Evolutionary conservation across 2,329 filamentous ascomycete species (phyloP).

Genomic region (Alternaria rosae): DNA sequence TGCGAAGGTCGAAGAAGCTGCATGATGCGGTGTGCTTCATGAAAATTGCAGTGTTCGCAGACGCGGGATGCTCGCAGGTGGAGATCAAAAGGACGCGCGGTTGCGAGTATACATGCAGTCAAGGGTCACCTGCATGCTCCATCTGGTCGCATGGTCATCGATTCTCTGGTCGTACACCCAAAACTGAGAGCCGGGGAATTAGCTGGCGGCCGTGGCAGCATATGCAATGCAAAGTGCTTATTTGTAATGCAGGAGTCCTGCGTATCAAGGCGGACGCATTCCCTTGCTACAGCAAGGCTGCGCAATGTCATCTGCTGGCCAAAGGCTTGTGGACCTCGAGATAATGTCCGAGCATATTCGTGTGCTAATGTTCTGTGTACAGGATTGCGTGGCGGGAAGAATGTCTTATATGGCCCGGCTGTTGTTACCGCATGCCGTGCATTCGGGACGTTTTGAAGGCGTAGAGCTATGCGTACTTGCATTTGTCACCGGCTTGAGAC

Average conservation of each 20-base stretch:
- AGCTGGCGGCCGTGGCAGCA: slow-evolving; percentile 5
- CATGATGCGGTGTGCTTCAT: background rate
- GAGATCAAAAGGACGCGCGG: slow-evolving; percentile 3
- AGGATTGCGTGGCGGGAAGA: background rate
- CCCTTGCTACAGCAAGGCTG: slow-evolving; percentile 9
- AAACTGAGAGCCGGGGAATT: slow-evolving; percentile 10
- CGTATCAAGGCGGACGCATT: background rate
- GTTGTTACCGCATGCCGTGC: slow-evolving; percentile 2
- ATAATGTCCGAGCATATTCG: background rate
- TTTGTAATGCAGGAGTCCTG: slow-evolving; percentile 22
- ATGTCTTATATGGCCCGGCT: background rate
- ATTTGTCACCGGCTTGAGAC: background rate
- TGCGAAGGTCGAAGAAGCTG: too few relatives aligned
- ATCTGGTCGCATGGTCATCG: slow-evolving; percentile 1
- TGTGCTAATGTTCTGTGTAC: background rate
- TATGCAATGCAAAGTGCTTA: slow-evolving; percentile 6
- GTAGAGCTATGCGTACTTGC: slow-evolving; percentile 4
- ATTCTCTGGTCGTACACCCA: slow-evolving; percentile 3
- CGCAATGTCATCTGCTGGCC: background rate
- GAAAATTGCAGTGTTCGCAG: background rate
- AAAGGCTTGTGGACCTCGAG: background rate
- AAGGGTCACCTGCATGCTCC: background rate
- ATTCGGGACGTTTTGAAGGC: background rate
- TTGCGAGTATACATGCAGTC: background rate
- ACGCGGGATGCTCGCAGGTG: background rate